Conservation (phyloP, 2,329 filamentous ascomycete species). For the Fulvia fulva region DNA sequence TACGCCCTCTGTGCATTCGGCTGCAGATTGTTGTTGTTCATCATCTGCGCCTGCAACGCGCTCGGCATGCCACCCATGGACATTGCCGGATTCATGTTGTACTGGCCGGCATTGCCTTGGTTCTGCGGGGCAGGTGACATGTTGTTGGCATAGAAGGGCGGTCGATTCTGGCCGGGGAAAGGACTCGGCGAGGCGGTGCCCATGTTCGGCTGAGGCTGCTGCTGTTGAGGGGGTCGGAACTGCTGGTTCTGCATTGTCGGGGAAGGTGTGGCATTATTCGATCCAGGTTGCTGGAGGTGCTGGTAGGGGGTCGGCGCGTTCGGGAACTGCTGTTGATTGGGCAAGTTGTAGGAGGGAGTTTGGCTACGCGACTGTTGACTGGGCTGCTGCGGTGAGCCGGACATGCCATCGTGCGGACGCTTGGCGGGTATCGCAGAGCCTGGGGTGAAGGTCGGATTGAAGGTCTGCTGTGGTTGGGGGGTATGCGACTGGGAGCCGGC, state of each 20-base stretch:
- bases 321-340: conserved; percentile 56
- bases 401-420: conserved; percentile 80
- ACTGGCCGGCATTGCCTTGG: conserved; percentile 33
- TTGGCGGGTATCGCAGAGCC: conserved; percentile 88
- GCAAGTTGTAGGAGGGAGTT: conserved; percentile 64
- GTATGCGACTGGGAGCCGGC: conserved; percentile 71
- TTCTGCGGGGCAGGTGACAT: conserved; percentile 27
- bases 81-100: conserved; percentile 32
- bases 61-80: conserved; percentile 35
- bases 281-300: conserved; percentile 70
- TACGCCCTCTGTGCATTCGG: conserved; percentile 73
- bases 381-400: conserved; percentile 73
- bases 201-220: conserved; percentile 62
- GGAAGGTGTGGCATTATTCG: conserved; percentile 82
- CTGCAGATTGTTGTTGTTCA: conserved; percentile 40
- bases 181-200: conserved; percentile 90
- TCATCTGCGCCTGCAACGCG: conserved; percentile 43
- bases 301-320: conserved; percentile 68
- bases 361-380: conserved; percentile 82
- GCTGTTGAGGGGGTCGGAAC: conserved; percentile 60
- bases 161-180: conserved; percentile 48
- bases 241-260: conserved; percentile 85
- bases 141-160: conserved; percentile 41
- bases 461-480: conserved; percentile 21
- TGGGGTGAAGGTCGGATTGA: conserved; percentile 74